Evolutionary conservation across 345 rosid genomes (phyloP), one percentile per base, ranked within the genome.

Genomic region (Arabidopsis arenosa): DNA sequence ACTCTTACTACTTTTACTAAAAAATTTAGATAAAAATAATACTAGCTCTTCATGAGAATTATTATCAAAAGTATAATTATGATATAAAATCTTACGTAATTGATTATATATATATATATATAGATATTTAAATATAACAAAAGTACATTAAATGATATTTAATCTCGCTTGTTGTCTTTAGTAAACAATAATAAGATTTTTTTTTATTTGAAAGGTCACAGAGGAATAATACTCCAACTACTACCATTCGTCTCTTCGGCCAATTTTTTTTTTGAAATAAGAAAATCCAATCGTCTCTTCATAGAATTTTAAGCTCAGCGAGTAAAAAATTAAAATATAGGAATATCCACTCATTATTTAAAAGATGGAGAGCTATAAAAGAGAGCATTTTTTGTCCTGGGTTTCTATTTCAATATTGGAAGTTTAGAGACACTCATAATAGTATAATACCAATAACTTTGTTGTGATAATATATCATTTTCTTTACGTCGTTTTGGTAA

Each of bases 331-430:
- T 1, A 4, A 17, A 17, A 36, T 17, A 5, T 15, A 59, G 26
- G 52, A 7, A 13, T 43, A 8, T 26, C 39, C 14, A 64, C 45
- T 14, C 13, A 8, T 14, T 45, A 23, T 45, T 33, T 58, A 13
- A n/a, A 45, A 9, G 47, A 33, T 47, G 14, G 15, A 71, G 15
- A 36, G 32, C 62, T 41, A 12, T 32, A 40, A 63, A 18, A 32
- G 33, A 63, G 36, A 51, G 23, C 18, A 49, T 2, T 36, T 51
- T 23, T 18, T 11, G 32, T 33, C 57, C 4, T 49, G 17, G 9
- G 32, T 66, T 66, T 48, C 55, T 63, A 14, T 65, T 48, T 33
- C 21, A 39, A 23, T 52, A 36, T 51, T 23, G 58, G 15, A 49
- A 66, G 35, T 18, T 53, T 9, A 13, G 51, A 57, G 17, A 12